Conservation (phyloP, 2,329 filamentous ascomycete species). For the Alternaria atra region DNA sequence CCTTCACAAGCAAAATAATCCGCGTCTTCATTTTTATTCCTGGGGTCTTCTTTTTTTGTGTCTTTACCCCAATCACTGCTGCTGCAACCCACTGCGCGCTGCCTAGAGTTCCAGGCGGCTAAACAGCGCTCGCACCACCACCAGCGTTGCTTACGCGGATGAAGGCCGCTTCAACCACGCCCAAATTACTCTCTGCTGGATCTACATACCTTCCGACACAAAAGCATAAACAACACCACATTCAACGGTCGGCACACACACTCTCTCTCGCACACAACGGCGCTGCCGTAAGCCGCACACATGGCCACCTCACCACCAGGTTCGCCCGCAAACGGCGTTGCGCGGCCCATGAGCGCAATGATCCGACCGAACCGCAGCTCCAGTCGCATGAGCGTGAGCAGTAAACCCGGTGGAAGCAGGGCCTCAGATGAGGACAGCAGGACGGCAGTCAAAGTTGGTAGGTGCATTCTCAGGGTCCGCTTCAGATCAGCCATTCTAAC, state of each 20-base stretch:
- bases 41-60: slow-evolving; percentile 3
- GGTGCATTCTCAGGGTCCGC: slow-evolving; percentile 54
- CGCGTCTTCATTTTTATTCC: slow-evolving; percentile 14
- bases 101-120: background rate
- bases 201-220: slow-evolving; percentile 12
- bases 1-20: slow-evolving; percentile 18
- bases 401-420: slow-evolving; percentile 79
- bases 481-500: slow-evolving; percentile 32
- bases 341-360: slow-evolving; percentile 77
- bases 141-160: slow-evolving; percentile 16
- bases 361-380: slow-evolving; percentile 79
- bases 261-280: slow-evolving; percentile 21
- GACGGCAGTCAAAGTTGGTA: slow-evolving; percentile 96
- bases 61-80: background rate
- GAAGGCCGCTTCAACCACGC: slow-evolving; percentile 14
- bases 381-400: slow-evolving; percentile 85
- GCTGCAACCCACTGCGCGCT: background rate
- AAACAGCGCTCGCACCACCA: slow-evolving; percentile 3
- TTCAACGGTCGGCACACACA: slow-evolving; percentile 21
- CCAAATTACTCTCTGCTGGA: slow-evolving; percentile 21
- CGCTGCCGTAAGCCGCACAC: slow-evolving; percentile 36
- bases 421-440: slow-evolving; percentile 89
- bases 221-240: slow-evolving; percentile 17
- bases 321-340: slow-evolving; percentile 61
- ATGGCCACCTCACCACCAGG: slow-evolving; percentile 51